These are phyloP conservation scores for Puccinia triticina DNA, from an alignment of 1,284 basidiomycete species.

Conservation along the genomic window DNA sequence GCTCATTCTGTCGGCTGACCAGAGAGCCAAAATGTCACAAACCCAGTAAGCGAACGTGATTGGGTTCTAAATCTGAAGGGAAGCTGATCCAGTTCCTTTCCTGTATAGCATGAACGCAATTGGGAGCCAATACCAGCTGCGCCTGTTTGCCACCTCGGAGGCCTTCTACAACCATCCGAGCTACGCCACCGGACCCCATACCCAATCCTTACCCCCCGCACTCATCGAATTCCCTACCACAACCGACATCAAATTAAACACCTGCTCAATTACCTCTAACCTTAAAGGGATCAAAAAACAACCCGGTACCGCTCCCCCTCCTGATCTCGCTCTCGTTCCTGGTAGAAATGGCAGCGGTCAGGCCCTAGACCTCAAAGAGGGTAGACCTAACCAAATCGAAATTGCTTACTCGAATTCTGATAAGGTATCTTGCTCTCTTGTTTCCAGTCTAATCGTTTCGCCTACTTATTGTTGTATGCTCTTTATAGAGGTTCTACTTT, in stretches of 20 bases:
- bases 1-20: constrained; percentile 70
- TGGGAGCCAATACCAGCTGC: constrained; percentile 75
- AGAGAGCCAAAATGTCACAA: constrained; percentile 66
- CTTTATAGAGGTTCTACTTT: constrained; percentile 36
- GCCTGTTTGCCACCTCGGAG: constrained; percentile 88
- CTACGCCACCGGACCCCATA: constrained; percentile 67
- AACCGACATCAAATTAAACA: constrained; percentile 86
- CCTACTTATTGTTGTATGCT: not conserved
- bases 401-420: constrained; percentile 90
- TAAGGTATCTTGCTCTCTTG: constrained; percentile 53
- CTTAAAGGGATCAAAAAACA: constrained; percentile 92
- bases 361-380: constrained; percentile 63
- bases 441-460: constrained; percentile 54
- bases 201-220: constrained; percentile 65
- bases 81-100: constrained; percentile 24
- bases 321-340: constrained; percentile 68
- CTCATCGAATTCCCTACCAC: constrained; percentile 82
- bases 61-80: not conserved
- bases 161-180: constrained; percentile 58
- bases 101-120: not conserved
- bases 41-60: constrained; percentile 52
- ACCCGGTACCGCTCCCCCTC: constrained; percentile 90
- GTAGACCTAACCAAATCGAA: constrained; percentile 70
- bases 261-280: constrained; percentile 71
- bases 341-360: constrained; percentile 63